Evolutionary conservation across 2,329 filamentous ascomycete species (phyloP).

Genomic region (Ascochyta koolunga): DNA sequence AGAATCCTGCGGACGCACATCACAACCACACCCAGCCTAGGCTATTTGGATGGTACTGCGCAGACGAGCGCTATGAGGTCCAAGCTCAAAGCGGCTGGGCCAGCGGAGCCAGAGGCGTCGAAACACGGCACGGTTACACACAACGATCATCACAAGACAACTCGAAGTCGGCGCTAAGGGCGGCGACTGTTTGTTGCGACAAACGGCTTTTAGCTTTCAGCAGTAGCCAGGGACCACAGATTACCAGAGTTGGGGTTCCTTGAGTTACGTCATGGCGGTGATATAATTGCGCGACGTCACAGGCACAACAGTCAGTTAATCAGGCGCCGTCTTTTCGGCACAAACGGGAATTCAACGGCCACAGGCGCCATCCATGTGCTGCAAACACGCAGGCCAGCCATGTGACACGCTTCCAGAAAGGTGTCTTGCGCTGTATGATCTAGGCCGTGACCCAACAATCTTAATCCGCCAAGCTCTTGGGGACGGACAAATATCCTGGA

Average conservation of each 20-base stretch:
- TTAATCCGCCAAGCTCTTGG: constrained; percentile 13
- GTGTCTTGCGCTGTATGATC: constrained; percentile 5
- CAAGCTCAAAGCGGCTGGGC: constrained; percentile 13
- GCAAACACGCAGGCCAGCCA: constrained; percentile 7
- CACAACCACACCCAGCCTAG: neutral
- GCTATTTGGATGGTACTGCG: neutral
- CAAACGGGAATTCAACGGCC: neutral
- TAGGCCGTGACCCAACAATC: constrained; percentile 6
- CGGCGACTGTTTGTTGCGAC: neutral
- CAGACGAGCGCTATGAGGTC: neutral
- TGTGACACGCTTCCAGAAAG: constrained; percentile 11
- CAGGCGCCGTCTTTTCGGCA: neutral
- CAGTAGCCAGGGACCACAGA: neutral
- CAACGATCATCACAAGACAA: constrained; percentile 7
- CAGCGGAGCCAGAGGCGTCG: constrained; percentile 7
- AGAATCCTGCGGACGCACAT: neutral
- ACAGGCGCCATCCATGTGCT: neutral
- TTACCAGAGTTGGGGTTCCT: neutral
- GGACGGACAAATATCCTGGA: constrained; percentile 7
- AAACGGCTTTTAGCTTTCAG: neutral
- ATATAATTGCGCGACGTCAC: neutral
- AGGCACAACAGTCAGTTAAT: neutral
- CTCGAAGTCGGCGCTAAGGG: neutral
- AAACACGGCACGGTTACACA: constrained; percentile 11
- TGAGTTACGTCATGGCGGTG: neutral